Conservation (phyloP, 208 protist genomes). For the Herpetomonas tarakana region DNA sequence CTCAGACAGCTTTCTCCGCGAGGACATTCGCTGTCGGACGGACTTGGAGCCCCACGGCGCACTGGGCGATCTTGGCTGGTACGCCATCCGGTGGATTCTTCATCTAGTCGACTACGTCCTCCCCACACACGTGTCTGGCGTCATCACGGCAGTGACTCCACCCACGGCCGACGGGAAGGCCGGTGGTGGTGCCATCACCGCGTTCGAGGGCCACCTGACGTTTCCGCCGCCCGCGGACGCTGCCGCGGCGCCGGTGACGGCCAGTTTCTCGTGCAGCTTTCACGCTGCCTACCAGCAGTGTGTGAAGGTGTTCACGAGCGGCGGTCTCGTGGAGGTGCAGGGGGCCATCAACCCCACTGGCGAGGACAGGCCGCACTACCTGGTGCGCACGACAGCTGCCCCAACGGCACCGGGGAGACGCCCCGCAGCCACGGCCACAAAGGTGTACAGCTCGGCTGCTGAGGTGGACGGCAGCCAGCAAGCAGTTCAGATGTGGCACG, state of each 20-base stretch:
- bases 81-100: slow-evolving; percentile 38
- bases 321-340: slow-evolving; percentile 23
- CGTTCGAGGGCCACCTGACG: slow-evolving; percentile 30
- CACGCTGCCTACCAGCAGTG: slow-evolving; percentile 15
- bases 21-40: slow-evolving; percentile 31
- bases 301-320: slow-evolving; percentile 14
- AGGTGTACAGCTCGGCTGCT: not conserved
- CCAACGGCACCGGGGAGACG: not conserved
- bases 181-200: slow-evolving; percentile 25
- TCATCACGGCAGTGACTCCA: slow-evolving; percentile 13
- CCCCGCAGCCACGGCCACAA: not conserved
- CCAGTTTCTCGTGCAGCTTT: slow-evolving; percentile 27
- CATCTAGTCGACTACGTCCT: slow-evolving; percentile 33
- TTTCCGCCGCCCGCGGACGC: slow-evolving; percentile 9
- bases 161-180: not conserved
- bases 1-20: slow-evolving; percentile 17
- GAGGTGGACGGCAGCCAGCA: slow-evolving; percentile 17
- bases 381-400: slow-evolving; percentile 7
- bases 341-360: slow-evolving; percentile 27
- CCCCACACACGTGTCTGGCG: slow-evolving; percentile 18
- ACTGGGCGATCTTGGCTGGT: slow-evolving; percentile 47
- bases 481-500: slow-evolving; percentile 28
- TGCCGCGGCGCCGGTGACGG: slow-evolving; percentile 13
- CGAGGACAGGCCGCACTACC: slow-evolving; percentile 9
- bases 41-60: slow-evolving; percentile 32